phyloP scores from a whole-genome alignment of 2,329 filamentous ascomycete species.

The Ceratocystis destructans region DNA sequence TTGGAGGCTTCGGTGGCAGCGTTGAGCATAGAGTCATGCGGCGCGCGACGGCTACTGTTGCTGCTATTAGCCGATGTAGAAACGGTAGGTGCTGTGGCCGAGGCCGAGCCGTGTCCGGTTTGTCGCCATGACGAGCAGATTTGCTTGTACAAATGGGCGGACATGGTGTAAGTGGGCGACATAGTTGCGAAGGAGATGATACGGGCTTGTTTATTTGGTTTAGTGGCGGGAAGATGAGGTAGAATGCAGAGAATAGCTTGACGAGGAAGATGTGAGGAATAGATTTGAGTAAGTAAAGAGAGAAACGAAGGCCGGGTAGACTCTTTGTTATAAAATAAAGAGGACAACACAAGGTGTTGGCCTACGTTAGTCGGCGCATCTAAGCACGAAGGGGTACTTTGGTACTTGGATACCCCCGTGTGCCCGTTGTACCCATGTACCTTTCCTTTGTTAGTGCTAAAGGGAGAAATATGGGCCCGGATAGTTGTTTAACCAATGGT shows the following conservation, averaged over 20 bases:
- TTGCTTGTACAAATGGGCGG: slow-evolving; percentile 46
- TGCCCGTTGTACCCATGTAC: neutral
- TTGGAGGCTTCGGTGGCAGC: neutral
- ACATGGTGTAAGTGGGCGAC: slow-evolving; percentile 48
- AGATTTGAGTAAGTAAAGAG: no score
- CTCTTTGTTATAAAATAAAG: no score
- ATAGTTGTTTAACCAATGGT: neutral
- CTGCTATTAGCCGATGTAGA: slow-evolving; percentile 15
- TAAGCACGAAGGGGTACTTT: no score
- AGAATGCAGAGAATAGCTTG: neutral
- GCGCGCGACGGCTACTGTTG: slow-evolving; percentile 5
- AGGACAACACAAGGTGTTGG: no score
- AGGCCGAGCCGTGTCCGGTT: slow-evolving; percentile 25
- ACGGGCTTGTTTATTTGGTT: neutral
- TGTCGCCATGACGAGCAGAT: slow-evolving; percentile 47
- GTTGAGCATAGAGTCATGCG: neutral
- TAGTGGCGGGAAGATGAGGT: neutral
- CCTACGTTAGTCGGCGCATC: no score
- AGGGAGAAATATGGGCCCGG: neutral
- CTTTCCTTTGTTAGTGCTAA: neutral
- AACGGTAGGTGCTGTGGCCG: slow-evolving; percentile 22
- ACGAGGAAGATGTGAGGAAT: neutral
- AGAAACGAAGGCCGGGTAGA: no score
- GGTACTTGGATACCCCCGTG: neutral
- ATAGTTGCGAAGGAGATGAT: slow-evolving; percentile 27